A percentile compares a stretch with the other conserved stretches of the same genome.
phyloP scores from a whole-genome alignment of 2,329 filamentous ascomycete species.

The Plectosphaerella cucumerina region DNA sequence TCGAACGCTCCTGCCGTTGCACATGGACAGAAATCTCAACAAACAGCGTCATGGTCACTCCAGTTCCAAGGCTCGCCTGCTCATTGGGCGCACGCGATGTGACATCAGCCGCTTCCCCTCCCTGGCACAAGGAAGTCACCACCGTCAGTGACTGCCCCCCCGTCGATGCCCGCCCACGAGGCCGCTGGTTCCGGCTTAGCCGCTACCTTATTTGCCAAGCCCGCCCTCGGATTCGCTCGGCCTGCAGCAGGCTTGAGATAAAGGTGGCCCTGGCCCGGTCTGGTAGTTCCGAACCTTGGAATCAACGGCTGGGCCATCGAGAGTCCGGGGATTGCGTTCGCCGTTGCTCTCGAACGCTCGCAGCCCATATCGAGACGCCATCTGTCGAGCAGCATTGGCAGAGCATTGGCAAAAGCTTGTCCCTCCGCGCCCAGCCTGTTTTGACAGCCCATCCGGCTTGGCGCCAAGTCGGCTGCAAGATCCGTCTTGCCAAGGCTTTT shows the following conservation, averaged over 20 bases:
- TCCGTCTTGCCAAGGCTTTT: neutral
- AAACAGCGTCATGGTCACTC: neutral
- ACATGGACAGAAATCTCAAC: neutral
- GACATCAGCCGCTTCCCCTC: neutral
- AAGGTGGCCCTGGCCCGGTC: neutral
- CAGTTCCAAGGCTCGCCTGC: neutral
- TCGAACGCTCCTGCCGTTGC: too few relatives aligned
- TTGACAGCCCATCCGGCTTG: neutral
- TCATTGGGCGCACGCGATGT: neutral
- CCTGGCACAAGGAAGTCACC: neutral
- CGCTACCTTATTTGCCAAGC: neutral
- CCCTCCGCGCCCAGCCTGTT: neutral
- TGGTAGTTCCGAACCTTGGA: neutral
- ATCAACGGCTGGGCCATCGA: neutral
- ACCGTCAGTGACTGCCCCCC: neutral
- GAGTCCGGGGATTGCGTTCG: neutral
- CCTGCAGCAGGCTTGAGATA: neutral
- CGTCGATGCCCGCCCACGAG: neutral
- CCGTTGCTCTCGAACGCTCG: neutral
- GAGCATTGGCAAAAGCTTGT: slow-evolving; percentile 5
- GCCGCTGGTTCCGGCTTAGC: neutral
- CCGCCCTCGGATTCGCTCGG: neutral
- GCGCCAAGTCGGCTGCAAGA: slow-evolving; percentile 1
- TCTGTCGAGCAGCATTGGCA: neutral
- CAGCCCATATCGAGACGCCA: neutral